phyloP scores from a whole-genome alignment of 768 basidiomycete genomes.

The Termitomyces sp. region DNA sequence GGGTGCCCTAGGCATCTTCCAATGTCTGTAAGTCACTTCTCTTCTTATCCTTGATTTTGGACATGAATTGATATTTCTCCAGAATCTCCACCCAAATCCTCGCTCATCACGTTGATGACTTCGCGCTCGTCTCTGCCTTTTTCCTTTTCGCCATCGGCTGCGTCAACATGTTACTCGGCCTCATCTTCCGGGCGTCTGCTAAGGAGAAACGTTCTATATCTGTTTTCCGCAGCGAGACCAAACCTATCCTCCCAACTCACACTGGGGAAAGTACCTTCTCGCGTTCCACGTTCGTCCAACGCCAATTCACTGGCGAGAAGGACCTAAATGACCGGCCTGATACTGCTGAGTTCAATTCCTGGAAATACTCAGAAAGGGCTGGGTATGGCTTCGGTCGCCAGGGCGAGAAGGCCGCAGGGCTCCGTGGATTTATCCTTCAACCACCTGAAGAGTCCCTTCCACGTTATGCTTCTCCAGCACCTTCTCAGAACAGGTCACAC shows the following conservation, averaged over 20 bases:
- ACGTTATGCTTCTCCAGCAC: constrained; percentile 38
- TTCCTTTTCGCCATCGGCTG: constrained; percentile 81
- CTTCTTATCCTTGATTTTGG: neutral
- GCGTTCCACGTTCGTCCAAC: constrained; percentile 26
- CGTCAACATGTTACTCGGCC: constrained; percentile 74
- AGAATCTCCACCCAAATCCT: constrained; percentile 67
- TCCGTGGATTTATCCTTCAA: constrained; percentile 58
- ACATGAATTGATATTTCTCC: neutral
- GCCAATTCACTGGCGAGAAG: constrained; percentile 21
- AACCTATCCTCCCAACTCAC: constrained; percentile 49
- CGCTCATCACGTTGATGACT: constrained; percentile 74
- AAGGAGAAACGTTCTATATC: constrained; percentile 64
- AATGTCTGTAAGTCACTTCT: constrained; percentile 57
- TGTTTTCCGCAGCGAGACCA: constrained; percentile 56
- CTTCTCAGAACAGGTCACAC: neutral
- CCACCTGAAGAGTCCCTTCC: constrained; percentile 54
- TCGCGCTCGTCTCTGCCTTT: constrained; percentile 84
- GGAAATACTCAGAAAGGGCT: constrained; percentile 30
- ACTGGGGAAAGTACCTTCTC: constrained; percentile 29
- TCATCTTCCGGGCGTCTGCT: constrained; percentile 68
- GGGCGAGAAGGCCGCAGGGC: constrained; percentile 70
- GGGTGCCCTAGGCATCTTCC: constrained; percentile 83
- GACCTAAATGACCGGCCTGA: constrained; percentile 10
- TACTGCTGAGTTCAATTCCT: constrained; percentile 21
- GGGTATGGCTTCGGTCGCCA: constrained; percentile 78